A percentile compares a stretch with the other conserved stretches of the same genome.
Evolutionary conservation across 2,329 filamentous ascomycete species (phyloP).

Genomic region (Knoxdaviesia proteae): DNA sequence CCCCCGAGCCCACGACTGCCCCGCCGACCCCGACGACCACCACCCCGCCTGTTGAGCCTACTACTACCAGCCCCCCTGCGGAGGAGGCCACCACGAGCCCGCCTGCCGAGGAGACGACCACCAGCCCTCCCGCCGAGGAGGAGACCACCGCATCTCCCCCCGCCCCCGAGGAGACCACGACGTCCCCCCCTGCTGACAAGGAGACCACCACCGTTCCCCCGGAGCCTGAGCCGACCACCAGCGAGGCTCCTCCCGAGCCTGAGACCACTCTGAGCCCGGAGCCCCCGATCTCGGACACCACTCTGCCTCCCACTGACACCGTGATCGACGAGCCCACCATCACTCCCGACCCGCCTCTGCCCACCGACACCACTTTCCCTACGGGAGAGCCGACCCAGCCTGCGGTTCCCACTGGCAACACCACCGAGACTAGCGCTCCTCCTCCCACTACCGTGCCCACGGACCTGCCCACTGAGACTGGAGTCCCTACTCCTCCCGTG

Average conservation of each 20-base stretch:
- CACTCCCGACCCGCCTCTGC: not conserved
- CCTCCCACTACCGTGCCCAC: conserved; percentile 5
- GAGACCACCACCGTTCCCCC: not conserved
- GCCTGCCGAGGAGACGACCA: not conserved
- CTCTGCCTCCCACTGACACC: not conserved
- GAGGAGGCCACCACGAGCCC: not conserved
- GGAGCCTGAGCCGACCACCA: conserved; percentile 2
- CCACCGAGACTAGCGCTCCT: not conserved
- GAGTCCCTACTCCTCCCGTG: not conserved
- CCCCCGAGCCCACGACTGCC: not conserved
- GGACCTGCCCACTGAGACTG: not conserved
- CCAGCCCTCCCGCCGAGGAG: not conserved
- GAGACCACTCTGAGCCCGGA: conserved; percentile 2
- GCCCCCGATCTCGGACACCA: conserved; percentile 1
- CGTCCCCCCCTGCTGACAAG: not conserved
- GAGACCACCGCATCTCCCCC: no score
- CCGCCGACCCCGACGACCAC: not conserved
- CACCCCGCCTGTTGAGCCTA: no score
- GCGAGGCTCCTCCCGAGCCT: conserved; percentile 3
- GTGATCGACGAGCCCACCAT: not conserved
- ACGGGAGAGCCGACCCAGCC: not conserved
- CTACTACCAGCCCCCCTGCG: no score
- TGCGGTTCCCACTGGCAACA: not conserved
- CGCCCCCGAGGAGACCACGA: no score
- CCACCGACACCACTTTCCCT: conserved; percentile 1